Evolutionary conservation across 768 basidiomycete genomes (phyloP), one percentile per base, ranked within the genome.

Genomic region (Psilocybe cyanescens): DNA sequence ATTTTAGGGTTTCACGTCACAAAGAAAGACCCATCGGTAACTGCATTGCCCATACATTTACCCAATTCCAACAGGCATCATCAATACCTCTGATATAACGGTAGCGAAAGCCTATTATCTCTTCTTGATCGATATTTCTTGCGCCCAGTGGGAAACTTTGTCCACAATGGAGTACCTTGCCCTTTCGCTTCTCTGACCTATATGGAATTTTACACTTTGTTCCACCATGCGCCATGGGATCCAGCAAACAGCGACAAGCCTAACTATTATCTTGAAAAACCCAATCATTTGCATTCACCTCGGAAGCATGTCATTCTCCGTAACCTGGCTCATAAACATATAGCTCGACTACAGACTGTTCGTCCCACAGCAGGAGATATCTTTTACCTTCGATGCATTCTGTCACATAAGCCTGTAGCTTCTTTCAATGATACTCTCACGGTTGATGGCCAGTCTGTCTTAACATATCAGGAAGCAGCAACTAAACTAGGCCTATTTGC

Each of bases 1-100:
- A 76, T 77, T 29, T 50, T 78, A 0, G 74, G 74, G 0, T 79
- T 70, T 53, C 65, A 74, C n/a, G 68, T 81, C 39, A 71, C 73
- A 0, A 39, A 60, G 6, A 78, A 78, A 49, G 58, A 67, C 0
- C 79, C 79, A 19, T 62, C 68, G 0, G 77, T 81, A 0, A 74
- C 71, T 0, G 5, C 68, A 0, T 68, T 79, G 0, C 72, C 75
- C 0, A 65, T 80, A n/a, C 79, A 80, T 61, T 63, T 74, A 19
- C 19, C 19, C 19, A 19, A 19, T 19, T 19, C 19, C 19, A 19
- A 19, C 19, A 19, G 19, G 19, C 19, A 19, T 19, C 19, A 19
- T 19, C 19, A 19, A 19, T 19, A 19, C 19, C 19, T 19, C 19
- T 1, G 19, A 19, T 19, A 19, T 19, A 19, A 19, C 1, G 19